Conservation (phyloP, 2,329 filamentous ascomycete species). For the Cytospora schulzeri region DNA sequence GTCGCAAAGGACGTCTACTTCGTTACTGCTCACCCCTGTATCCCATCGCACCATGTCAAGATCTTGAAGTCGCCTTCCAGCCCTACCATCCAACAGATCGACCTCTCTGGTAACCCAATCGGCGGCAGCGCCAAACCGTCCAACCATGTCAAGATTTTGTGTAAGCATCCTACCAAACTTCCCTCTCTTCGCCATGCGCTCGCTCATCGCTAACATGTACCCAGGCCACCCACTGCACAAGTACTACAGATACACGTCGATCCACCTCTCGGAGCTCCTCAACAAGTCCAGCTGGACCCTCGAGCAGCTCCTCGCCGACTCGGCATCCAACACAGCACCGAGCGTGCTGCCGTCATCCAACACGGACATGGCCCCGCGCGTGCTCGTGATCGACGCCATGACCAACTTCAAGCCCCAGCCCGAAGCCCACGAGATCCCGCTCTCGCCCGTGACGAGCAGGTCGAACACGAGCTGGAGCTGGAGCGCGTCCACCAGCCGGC, state of each 20-base stretch:
- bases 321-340: constrained; percentile 37
- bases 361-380: constrained; percentile 41
- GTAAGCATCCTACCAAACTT: constrained; percentile 38
- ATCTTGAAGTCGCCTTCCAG: constrained; percentile 62
- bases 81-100: constrained; percentile 60
- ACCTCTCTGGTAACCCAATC: constrained; percentile 49
- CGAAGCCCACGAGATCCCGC: constrained; percentile 47
- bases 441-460: constrained; percentile 50
- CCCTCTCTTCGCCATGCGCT: neutral
- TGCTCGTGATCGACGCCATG: constrained; percentile 66
- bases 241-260: constrained; percentile 60
- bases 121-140: constrained; percentile 45
- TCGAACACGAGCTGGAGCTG: constrained; percentile 26
- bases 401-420: constrained; percentile 52
- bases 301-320: constrained; percentile 48
- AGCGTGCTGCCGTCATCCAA: constrained; percentile 36
- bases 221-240: constrained; percentile 66
- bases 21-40: constrained; percentile 67
- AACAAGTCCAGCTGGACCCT: constrained; percentile 49
- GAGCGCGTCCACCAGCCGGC: constrained; percentile 19
- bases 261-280: constrained; percentile 61
- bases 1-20: constrained; percentile 64
- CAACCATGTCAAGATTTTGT: constrained; percentile 50
- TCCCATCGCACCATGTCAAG: constrained; percentile 57
- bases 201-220: neutral